These are phyloP conservation scores for Aspergillus awamori DNA, from an alignment of 2,329 filamentous ascomycete species.

Conservation along the genomic window DNA sequence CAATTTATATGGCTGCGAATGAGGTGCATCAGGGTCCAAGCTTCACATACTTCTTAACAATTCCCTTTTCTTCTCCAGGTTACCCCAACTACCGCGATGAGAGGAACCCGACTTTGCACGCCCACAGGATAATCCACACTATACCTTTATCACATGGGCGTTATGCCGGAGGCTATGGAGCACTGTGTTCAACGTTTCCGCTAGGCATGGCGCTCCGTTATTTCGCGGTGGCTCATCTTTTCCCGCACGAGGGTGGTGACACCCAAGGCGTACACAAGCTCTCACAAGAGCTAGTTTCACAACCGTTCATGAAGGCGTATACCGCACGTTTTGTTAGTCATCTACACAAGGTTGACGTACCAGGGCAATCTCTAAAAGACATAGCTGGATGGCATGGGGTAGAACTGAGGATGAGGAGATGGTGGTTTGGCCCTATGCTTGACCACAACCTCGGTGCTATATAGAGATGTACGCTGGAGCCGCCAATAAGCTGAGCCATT, in stretches of 20 bases:
- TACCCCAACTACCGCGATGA: constrained; percentile 3
- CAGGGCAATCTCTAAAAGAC: neutral
- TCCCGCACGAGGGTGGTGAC: constrained; percentile 3
- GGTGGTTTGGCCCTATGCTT: neutral
- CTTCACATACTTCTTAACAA: neutral
- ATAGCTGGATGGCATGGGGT: neutral
- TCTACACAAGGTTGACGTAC: constrained; percentile 1
- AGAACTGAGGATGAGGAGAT: neutral
- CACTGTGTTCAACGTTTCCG: constrained; percentile 7
- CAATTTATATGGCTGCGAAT: neutral
- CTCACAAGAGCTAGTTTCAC: neutral
- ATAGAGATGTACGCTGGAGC: too few species aligned
- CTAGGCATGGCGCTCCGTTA: constrained; percentile 5
- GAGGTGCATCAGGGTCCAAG: neutral
- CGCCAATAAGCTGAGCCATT: too few species aligned
- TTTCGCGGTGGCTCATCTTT: neutral
- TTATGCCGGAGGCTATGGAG: constrained; percentile 4
- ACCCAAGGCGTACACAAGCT: neutral
- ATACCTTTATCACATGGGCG: neutral
- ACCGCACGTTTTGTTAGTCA: constrained; percentile 4
- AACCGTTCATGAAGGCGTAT: constrained; percentile 8
- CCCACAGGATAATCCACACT: neutral
- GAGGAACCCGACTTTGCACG: constrained; percentile 1
- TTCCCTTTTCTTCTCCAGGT: constrained; percentile 3
- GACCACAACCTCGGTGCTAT: too few species aligned